Percentiles rank a stretch among this genome's conserved stretches.
Conservation (phyloP, 176 grass and related monocot genomes). For the Triticum timopheevii region DNA sequence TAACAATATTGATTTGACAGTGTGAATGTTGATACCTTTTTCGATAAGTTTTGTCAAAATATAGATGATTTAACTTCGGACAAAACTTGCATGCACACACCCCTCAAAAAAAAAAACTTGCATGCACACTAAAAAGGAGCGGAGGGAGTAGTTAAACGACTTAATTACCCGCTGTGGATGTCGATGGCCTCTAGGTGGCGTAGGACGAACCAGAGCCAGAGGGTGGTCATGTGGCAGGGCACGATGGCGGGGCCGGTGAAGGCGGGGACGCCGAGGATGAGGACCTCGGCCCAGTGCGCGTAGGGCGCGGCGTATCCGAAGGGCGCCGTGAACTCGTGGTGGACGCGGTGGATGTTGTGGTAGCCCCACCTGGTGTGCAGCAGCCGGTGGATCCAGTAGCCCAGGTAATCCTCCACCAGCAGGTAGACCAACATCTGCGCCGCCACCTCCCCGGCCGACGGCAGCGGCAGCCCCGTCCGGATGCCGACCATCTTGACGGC, state of each 20-base stretch:
- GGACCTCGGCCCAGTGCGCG: constrained; percentile 28
- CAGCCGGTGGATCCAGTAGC: constrained; percentile 62
- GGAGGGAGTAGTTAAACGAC: no score
- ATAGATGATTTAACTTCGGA: no score
- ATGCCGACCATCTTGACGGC: constrained; percentile 47
- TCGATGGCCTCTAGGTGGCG: constrained; percentile 58
- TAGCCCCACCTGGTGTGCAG: constrained; percentile 53
- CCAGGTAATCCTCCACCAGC: constrained; percentile 53
- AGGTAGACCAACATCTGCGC: constrained; percentile 53
- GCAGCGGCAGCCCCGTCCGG: constrained; percentile 47
- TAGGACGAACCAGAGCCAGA: constrained; percentile 52
- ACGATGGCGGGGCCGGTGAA: constrained; percentile 48
- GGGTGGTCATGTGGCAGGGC: constrained; percentile 62
- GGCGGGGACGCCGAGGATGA: constrained; percentile 41
- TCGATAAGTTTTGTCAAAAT: no score
- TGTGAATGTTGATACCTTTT: no score
- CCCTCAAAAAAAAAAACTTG: no score
- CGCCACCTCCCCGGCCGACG: constrained; percentile 48
- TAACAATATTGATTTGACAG: no score
- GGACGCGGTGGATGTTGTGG: constrained; percentile 32
- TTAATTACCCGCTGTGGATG: constrained; percentile 52
- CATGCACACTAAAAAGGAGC: no score
- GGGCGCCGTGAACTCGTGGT: constrained; percentile 49
- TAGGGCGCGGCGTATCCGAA: constrained; percentile 53
- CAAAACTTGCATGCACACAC: no score